phyloP scores from a whole-genome alignment of 2,329 filamentous ascomycete species.

The Corniculantispora saksenae region DNA sequence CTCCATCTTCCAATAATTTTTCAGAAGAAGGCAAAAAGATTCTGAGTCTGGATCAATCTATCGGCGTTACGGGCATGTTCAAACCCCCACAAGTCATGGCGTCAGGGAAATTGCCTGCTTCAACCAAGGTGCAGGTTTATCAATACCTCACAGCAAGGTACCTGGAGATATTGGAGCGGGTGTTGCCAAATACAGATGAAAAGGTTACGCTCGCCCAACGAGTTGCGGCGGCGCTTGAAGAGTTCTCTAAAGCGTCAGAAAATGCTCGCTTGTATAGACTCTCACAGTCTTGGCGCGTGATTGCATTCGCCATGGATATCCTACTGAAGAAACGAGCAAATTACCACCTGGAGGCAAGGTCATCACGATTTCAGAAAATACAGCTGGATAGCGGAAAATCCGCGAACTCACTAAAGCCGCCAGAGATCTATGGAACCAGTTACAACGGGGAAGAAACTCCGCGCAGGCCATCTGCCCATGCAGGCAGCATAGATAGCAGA shows the following conservation, averaged over 20 bases:
- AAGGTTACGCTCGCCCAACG: conserved; percentile 45
- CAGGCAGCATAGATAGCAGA: conserved; percentile 33
- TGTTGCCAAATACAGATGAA: conserved; percentile 45
- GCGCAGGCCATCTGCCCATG: conserved; percentile 32
- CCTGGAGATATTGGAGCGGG: conserved; percentile 52
- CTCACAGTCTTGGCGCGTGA: conserved; percentile 64
- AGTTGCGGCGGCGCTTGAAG: conserved; percentile 53
- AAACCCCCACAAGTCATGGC: conserved; percentile 64
- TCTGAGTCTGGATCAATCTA: conserved; percentile 58
- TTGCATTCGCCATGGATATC: conserved; percentile 57
- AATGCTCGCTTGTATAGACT: conserved; percentile 57
- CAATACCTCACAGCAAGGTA: conserved; percentile 59
- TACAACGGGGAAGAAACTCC: conserved; percentile 41
- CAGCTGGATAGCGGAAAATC: conserved; percentile 33
- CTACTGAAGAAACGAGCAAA: conserved; percentile 56
- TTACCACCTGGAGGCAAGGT: conserved; percentile 56
- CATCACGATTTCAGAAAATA: conserved; percentile 40
- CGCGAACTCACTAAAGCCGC: conserved; percentile 28
- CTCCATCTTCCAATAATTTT: conserved; percentile 37
- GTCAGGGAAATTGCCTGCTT: conserved; percentile 57
- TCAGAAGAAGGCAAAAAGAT: conserved; percentile 40
- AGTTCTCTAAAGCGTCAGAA: conserved; percentile 60
- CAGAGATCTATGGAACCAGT: conserved; percentile 29
- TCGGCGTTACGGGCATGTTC: conserved; percentile 59
- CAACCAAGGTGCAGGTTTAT: conserved; percentile 53